Evolutionary conservation across 1,284 basidiomycete genomes (phyloP), one percentile per base, ranked within the genome.

Genomic region (Albatrellus sp.): DNA sequence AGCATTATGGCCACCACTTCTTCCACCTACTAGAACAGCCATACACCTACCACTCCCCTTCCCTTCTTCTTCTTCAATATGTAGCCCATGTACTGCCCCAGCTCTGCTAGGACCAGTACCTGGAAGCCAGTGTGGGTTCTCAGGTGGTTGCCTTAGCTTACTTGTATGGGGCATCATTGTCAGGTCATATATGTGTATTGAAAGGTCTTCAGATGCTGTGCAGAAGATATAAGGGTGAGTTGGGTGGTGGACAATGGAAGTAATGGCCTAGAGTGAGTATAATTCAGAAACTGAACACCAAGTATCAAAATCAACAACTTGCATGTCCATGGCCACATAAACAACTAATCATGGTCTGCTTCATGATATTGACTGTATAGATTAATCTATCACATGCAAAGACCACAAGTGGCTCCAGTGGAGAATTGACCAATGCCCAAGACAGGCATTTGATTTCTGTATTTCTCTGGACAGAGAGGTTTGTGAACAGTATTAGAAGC

Each of bases 261-360:
- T 83, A 43, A 86, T 82, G 33, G 69, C 64, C 81, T 84, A 50
- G 20, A 37, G 11, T 17, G 2, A 19, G 43, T 36, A 2, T 12
- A 9, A 37, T 17, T 12, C 11, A 19, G 33, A 48, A 39, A 43
- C 17, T 49, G 28, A 51, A 44, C 53, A 43, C n/a, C 20, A 19
- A 42, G 40, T 2, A 38, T 30, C 7, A 19, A n/a, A 39, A 13
- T 6, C 37, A 11, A 45, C 24, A 3, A 57, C 74, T 58, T 60
- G 82, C 82, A 30, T 75, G 77, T 20, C 82, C 82, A 53, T 86
- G 83, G 1, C 81, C 82, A 42, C 75, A 72, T 30, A 80, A 60
- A 46, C 60, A 63, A 11, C 75, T 68, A 2, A 69, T 46, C 8
- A 76, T 48, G 2, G 57, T 55, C 30, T 61, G 60, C 13, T 54